Conservation (phyloP, 1,284 basidiomycete species). For the Irpex lacteus region DNA sequence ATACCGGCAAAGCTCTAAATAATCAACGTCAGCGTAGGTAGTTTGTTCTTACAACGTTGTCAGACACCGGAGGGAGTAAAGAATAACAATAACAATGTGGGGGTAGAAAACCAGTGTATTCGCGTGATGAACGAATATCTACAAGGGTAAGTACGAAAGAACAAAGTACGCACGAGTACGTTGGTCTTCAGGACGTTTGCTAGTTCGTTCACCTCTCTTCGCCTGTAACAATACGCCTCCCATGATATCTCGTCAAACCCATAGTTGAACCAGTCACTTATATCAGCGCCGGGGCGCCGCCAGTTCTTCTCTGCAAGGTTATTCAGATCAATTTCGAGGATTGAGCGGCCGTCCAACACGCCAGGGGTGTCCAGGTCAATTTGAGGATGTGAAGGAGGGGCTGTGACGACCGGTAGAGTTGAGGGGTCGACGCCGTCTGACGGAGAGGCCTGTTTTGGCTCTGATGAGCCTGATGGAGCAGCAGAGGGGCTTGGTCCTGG, state of each 20-base stretch:
- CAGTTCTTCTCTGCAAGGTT: slow-evolving; percentile 88
- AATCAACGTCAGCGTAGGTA: slow-evolving; percentile 1
- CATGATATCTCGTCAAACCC: slow-evolving; percentile 97
- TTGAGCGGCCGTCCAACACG: slow-evolving; percentile 74
- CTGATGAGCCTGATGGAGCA: slow-evolving; percentile 18
- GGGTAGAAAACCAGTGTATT: not conserved
- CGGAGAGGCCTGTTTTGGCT: slow-evolving; percentile 8
- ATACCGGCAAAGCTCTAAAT: slow-evolving; percentile 79
- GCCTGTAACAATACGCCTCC: slow-evolving; percentile 87
- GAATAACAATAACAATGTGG: not conserved
- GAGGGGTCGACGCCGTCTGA: slow-evolving; percentile 45
- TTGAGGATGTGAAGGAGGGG: slow-evolving; percentile 72
- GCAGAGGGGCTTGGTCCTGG: slow-evolving; percentile 14
- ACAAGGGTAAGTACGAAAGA: slow-evolving; percentile 1
- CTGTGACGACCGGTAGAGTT: slow-evolving; percentile 58
- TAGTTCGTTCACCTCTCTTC: slow-evolving; percentile 78
- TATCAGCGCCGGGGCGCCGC: slow-evolving; percentile 89
- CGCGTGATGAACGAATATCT: not conserved
- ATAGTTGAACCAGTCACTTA: slow-evolving; percentile 99
- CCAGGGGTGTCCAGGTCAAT: slow-evolving; percentile 71
- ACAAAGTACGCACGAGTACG: slow-evolving; percentile 58
- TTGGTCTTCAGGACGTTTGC: slow-evolving; percentile 76
- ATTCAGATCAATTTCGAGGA: slow-evolving; percentile 86
- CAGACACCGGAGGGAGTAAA: not conserved
- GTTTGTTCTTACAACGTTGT: not conserved